These are phyloP conservation scores for Carex parvula DNA, from an alignment of 176 grass and related monocot genomes.

Conservation along the genomic window DNA sequence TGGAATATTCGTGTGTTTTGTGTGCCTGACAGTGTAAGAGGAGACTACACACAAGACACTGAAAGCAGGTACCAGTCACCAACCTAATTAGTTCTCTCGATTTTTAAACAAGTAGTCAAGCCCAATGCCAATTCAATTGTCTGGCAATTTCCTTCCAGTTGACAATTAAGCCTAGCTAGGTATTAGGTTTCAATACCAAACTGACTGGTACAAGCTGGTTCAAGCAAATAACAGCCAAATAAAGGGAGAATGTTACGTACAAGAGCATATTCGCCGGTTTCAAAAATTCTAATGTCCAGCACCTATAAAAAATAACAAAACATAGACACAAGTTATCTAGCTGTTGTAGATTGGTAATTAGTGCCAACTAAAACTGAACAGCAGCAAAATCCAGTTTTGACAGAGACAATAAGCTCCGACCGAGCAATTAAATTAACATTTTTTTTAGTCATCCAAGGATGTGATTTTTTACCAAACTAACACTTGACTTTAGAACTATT, in stretches of 20 bases:
- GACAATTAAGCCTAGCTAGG: background rate
- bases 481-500: background rate
- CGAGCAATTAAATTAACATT: background rate
- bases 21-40: background rate
- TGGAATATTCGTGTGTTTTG: background rate
- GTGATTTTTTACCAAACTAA: background rate
- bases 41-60: background rate
- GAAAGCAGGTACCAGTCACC: background rate
- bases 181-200: background rate
- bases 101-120: background rate
- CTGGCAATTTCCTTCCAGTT: background rate
- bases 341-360: background rate
- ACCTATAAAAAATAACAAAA: constrained; percentile 39
- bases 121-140: background rate
- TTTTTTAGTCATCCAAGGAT: background rate
- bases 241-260: constrained; percentile 28
- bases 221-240: background rate
- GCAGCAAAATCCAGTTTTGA: background rate
- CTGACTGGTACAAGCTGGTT: background rate
- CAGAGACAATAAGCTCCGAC: background rate
- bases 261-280: constrained; percentile 83
- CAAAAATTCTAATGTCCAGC: constrained; percentile 67
- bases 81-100: background rate
- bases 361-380: background rate
- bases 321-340: background rate